Percentiles rank a stretch among this genome's conserved stretches.
These are phyloP conservation scores for Populus hybrid DNA, from an alignment of 441 rosid species.

Conservation along the genomic window DNA sequence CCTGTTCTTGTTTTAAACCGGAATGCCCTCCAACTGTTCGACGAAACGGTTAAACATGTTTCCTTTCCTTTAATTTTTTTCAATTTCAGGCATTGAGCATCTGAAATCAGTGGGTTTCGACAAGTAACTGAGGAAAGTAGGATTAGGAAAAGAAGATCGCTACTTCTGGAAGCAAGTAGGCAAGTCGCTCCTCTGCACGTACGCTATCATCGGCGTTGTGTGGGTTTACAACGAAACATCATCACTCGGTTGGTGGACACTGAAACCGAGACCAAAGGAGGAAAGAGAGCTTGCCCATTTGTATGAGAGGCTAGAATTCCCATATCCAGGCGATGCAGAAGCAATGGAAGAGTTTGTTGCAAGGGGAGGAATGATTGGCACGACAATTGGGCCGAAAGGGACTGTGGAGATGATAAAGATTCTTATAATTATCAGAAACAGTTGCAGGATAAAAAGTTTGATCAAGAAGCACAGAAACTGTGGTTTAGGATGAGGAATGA, in stretches of 20 bases:
- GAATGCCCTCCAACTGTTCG: slow-evolving; percentile 21
- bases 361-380: slow-evolving; percentile 77
- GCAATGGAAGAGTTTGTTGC: slow-evolving; percentile 90
- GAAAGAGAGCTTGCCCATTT: slow-evolving; percentile 70
- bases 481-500: slow-evolving; percentile 89
- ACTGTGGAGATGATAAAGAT: slow-evolving; percentile 48
- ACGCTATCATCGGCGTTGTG: slow-evolving; percentile 54
- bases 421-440: slow-evolving; percentile 49
- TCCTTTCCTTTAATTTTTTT: background rate
- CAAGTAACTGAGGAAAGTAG: slow-evolving; percentile 59
- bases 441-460: slow-evolving; percentile 64
- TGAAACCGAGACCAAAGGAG: slow-evolving; percentile 82
- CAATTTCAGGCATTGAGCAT: slow-evolving; percentile 42
- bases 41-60: slow-evolving; percentile 17
- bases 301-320: too few species aligned
- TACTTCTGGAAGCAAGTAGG: slow-evolving; percentile 80
- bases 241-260: slow-evolving; percentile 84
- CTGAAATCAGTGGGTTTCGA: slow-evolving; percentile 48
- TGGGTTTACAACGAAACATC: slow-evolving; percentile 79
- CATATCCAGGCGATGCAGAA: slow-evolving; percentile 78
- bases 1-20: background rate
- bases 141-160: slow-evolving; percentile 65
- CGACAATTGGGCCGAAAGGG: slow-evolving; percentile 71
- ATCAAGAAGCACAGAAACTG: slow-evolving; percentile 62
- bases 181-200: slow-evolving; percentile 64